Base-by-base conservation (phyloP, 345 rosid species). In the Camelina laxa region DNA sequence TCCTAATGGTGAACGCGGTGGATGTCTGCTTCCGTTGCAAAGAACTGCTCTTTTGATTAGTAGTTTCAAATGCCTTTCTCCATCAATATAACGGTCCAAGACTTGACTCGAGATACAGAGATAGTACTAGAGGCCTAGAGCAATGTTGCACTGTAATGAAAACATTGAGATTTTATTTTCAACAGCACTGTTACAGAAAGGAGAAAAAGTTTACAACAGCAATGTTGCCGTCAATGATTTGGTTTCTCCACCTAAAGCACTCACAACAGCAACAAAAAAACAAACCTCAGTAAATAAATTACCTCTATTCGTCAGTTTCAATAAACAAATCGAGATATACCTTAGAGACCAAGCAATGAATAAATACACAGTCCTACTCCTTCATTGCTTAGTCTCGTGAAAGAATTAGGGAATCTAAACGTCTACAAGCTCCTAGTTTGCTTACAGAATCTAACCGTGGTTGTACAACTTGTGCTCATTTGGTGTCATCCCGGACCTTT, bases 381-480 rank as follows among this genome's bases (percentile, higher is more conserved):
- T 57, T 65, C 55, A 79, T 50, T 73, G 81, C 87, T 79, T 53
- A 68, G 78, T 85, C 89, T 76, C 90, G 83, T 51, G 56, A 86
- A 93, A 93, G 96, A 91, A 93, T 93, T 77, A 60, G 80, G 71
- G 62, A 74, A 85, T 79, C 74, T 72, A 67, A 27, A 78, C 57
- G 62, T 41, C 76, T 77, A 77, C 80, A 71, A 66, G 41, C 66
- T 63, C 80, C 80, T 76, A 76, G 6, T 64, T 64, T 70, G 54
- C 75, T 56, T 76, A 76, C 75, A 76, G 75, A 70, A 77, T 65
- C 72, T 71, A 77, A 31, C 72, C 76, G 55, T 72, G 53, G 47
- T 67, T 73, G 74, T 66, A 78, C 70, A 65, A 38, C 53, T 70
- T 70, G 53, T 70, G 7, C 77, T 60, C 77, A 17, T 67, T 54